phyloP scores from a whole-genome alignment of 2,329 filamentous ascomycete genomes.

The Apiospora aurea region DNA sequence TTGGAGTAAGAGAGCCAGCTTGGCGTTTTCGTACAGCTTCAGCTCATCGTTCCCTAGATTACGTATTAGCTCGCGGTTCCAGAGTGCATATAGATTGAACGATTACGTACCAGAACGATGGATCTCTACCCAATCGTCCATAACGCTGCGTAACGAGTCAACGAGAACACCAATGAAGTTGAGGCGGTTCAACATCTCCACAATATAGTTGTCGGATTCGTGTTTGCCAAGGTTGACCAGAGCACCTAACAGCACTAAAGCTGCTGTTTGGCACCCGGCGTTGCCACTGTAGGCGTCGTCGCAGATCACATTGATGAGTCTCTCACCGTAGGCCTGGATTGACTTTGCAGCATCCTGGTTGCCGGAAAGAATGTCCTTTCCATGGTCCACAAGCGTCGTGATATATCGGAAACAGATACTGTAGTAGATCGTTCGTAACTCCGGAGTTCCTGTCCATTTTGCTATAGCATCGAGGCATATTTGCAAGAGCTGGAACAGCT shows the following conservation, averaged over 20 bases:
- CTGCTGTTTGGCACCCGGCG: conserved; percentile 81
- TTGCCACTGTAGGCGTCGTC: conserved; percentile 92
- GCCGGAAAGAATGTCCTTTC: conserved; percentile 54
- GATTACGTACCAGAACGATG: conserved; percentile 59
- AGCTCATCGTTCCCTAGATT: conserved; percentile 48
- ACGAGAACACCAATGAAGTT: conserved; percentile 93
- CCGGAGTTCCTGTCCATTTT: conserved; percentile 72
- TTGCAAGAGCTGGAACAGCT: conserved; percentile 90
- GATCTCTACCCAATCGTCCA: conserved; percentile 72
- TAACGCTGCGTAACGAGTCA: conserved; percentile 81
- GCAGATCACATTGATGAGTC: conserved; percentile 84
- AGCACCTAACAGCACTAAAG: conserved; percentile 82
- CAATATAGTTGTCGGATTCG: conserved; percentile 75
- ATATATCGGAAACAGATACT: conserved; percentile 90
- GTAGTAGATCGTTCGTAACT: conserved; percentile 85
- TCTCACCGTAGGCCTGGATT: conserved; percentile 72
- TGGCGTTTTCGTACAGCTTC: conserved; percentile 68
- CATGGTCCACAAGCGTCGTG: conserved; percentile 68
- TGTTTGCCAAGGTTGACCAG: conserved; percentile 76
- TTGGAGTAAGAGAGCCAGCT: conserved; percentile 82
- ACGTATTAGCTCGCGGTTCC: not conserved
- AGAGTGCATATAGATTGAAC: conserved; percentile 32
- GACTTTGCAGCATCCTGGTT: conserved; percentile 74
- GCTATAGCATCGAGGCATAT: conserved; percentile 81
- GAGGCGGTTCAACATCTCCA: conserved; percentile 80